These are phyloP conservation scores for Tardiomyces blankii DNA, from an alignment of 1,139 yeast species.

Conservation along the genomic window DNA sequence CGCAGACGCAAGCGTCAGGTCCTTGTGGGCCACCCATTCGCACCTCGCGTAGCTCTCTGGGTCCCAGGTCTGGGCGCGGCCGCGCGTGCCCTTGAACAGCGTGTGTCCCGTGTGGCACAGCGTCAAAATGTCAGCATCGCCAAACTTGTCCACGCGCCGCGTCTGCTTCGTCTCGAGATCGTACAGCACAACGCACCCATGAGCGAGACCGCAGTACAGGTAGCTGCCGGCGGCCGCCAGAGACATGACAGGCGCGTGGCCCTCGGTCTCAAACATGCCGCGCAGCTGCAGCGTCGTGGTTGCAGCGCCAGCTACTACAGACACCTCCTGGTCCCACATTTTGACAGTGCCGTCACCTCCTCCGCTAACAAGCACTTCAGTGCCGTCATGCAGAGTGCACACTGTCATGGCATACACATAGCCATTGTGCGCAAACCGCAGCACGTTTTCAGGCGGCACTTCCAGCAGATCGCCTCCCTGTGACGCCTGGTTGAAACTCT, in stretches of 20 bases:
- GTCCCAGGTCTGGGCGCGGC: conserved; percentile 22
- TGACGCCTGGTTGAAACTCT: conserved; percentile 1
- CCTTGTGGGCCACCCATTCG: conserved; percentile 26
- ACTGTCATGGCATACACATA: conserved; percentile 64
- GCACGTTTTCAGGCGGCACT: conserved; percentile 51
- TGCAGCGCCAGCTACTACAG: neutral
- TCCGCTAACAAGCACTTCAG: conserved; percentile 45
- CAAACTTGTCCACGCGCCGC: conserved; percentile 1
- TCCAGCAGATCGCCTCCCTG: conserved; percentile 38
- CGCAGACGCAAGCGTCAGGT: conserved; percentile 20
- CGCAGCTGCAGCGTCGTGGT: neutral
- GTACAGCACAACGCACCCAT: conserved; percentile 8
- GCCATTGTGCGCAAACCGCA: conserved; percentile 84
- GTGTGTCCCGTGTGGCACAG: neutral
- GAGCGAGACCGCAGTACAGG: conserved; percentile 15
- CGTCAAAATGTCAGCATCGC: neutral
- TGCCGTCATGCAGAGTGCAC: conserved; percentile 19
- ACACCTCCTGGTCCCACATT: conserved; percentile 42
- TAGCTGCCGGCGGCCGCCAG: conserved; percentile 13
- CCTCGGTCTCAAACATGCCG: neutral
- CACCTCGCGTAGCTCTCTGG: conserved; percentile 17
- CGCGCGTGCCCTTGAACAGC: conserved; percentile 5
- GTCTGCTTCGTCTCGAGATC: conserved; percentile 14
- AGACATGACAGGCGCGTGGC: conserved; percentile 13
- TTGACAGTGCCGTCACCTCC: conserved; percentile 88